phyloP scores from a whole-genome alignment of 2,329 filamentous ascomycete genomes.

The Zopfia rhizophila region DNA sequence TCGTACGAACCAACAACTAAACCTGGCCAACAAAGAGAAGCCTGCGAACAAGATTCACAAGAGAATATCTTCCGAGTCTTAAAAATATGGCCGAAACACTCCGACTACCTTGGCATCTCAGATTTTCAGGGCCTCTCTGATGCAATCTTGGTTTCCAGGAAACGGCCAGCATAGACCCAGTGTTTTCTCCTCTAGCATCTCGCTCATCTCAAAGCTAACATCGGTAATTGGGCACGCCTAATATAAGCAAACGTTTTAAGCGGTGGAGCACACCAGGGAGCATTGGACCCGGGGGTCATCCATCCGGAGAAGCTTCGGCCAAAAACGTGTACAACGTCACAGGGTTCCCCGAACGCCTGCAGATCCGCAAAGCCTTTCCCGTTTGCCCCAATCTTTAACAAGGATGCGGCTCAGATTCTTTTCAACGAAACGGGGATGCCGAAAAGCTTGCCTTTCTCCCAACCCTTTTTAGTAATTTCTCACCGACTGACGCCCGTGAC shows the following conservation, averaged over 20 bases:
- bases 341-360: constrained; percentile 16
- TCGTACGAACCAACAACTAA: constrained; percentile 7
- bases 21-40: constrained; percentile 5
- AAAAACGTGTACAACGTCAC: constrained; percentile 19
- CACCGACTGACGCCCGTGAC: constrained; percentile 17
- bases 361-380: constrained; percentile 35
- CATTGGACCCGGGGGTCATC: too few relatives aligned
- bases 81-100: too few relatives aligned
- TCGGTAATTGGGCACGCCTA: too few relatives aligned
- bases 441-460: constrained; percentile 28
- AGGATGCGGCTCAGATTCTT: constrained; percentile 22
- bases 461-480: constrained; percentile 11
- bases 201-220: too few relatives aligned
- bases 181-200: too few relatives aligned
- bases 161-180: constrained; percentile 5
- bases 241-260: too few relatives aligned
- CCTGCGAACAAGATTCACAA: constrained; percentile 9
- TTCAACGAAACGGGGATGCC: constrained; percentile 25
- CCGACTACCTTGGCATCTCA: constrained; percentile 4
- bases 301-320: constrained; percentile 15
- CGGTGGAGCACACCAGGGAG: too few relatives aligned
- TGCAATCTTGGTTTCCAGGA: too few relatives aligned
- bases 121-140: background rate
- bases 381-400: constrained; percentile 25
- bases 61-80: constrained; percentile 12